A percentile compares a stretch with the other conserved stretches of the same genome.
phyloP scores from a whole-genome alignment of 1,284 basidiomycete species.

The Ceratobasidium sp. region DNA sequence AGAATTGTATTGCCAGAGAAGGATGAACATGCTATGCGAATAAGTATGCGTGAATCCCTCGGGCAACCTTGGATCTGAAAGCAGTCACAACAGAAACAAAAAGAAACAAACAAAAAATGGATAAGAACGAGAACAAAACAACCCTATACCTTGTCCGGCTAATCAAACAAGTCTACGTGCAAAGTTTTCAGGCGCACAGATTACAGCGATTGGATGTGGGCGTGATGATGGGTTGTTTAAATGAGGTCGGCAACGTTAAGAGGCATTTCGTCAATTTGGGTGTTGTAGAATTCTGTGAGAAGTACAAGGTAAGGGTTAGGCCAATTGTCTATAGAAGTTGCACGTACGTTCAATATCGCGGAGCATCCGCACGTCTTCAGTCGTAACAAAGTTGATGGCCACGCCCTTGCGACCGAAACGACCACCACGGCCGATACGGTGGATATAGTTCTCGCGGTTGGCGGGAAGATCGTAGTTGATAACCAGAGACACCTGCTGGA shows the following conservation, averaged over 20 bases:
- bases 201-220: conserved; percentile 22
- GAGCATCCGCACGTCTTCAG: conserved; percentile 90
- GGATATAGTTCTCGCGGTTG: conserved; percentile 97
- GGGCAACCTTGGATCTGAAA: conserved; percentile 21
- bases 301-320: too few species aligned
- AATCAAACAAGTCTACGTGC: conserved; percentile 43
- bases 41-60: conserved; percentile 47
- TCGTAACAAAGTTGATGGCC: conserved; percentile 92
- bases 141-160: conserved; percentile 10
- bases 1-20: conserved; percentile 41
- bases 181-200: conserved; percentile 22
- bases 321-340: too few species aligned
- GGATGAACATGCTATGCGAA: conserved; percentile 42
- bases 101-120: not conserved
- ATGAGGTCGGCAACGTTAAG: conserved; percentile 92
- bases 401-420: conserved; percentile 96
- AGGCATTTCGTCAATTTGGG: conserved; percentile 95
- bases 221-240: conserved; percentile 57
- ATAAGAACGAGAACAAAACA: conserved; percentile 20
- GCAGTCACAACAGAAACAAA: conserved; percentile 17
- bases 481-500: conserved; percentile 97
- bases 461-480: conserved; percentile 98
- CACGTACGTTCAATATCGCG: conserved; percentile 83
- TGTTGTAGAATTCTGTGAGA: conserved; percentile 75
- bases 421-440: conserved; percentile 95